phyloP scores from a whole-genome alignment of 805 yeast genomes.

The Kurtzmaniella fragi region DNA sequence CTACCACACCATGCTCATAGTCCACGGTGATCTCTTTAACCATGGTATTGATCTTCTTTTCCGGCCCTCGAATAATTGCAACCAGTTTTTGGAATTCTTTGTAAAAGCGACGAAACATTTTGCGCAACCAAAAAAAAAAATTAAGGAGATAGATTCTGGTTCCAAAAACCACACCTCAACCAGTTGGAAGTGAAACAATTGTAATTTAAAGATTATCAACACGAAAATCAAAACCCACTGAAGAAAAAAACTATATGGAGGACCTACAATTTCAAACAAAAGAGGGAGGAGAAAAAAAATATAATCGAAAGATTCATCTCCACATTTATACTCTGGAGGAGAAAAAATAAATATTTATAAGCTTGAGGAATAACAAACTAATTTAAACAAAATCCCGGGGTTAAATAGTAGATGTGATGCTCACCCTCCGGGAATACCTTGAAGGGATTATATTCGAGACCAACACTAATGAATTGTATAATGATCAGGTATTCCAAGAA shows the following conservation, averaged over 20 bases:
- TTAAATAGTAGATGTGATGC: too few species aligned
- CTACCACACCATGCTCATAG: conserved; percentile 39
- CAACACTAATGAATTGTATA: conserved; percentile 3
- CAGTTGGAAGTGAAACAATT: too few species aligned
- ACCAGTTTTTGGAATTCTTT: conserved; percentile 3
- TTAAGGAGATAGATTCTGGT: too few species aligned
- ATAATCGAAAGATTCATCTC: too few species aligned
- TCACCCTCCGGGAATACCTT: background rate
- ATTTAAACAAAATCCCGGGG: background rate
- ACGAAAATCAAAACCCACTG: too few species aligned
- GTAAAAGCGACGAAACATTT: conserved; percentile 1
- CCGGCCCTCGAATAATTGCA: conserved; percentile 1
- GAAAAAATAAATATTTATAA: background rate
- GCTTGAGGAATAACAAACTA: background rate
- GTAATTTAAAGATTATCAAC: too few species aligned
- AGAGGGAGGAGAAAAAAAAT: too few species aligned
- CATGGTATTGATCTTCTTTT: background rate
- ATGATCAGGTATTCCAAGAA: conserved; percentile 1
- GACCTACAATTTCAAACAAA: too few species aligned
- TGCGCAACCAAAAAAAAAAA: too few species aligned
- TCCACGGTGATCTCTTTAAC: conserved; percentile 32
- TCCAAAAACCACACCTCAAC: too few species aligned
- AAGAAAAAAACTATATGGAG: too few species aligned
- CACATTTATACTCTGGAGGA: too few species aligned
- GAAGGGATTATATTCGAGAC: background rate